These are phyloP conservation scores for Syzygium syzygioides DNA, from an alignment of 441 rosid species.

Conservation along the genomic window DNA sequence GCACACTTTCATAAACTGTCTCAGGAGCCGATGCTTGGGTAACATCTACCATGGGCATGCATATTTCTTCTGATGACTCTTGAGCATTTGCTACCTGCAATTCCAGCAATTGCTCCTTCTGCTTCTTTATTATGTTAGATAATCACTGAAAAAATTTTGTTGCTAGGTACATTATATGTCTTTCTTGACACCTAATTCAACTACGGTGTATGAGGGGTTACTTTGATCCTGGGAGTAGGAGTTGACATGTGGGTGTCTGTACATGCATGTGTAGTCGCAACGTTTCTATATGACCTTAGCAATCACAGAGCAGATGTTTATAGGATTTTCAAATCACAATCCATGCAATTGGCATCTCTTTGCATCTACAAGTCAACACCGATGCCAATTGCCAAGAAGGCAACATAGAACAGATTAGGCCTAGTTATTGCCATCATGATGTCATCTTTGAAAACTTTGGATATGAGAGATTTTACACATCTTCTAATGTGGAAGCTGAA, in stretches of 20 bases:
- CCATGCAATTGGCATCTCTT: background rate
- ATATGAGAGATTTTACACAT: background rate
- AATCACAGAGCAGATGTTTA: background rate
- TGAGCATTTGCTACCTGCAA: background rate
- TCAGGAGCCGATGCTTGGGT: background rate
- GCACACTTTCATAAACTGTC: background rate
- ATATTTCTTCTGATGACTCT: background rate
- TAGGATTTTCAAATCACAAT: background rate
- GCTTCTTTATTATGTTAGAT: background rate
- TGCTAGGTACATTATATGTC: background rate
- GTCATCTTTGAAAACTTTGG: background rate
- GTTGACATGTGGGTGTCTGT: background rate
- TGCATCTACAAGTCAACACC: background rate
- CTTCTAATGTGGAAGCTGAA: background rate
- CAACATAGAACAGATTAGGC: background rate
- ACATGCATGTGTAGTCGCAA: background rate
- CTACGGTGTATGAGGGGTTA: background rate
- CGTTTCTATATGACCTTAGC: background rate
- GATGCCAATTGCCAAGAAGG: background rate
- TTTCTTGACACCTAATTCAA: background rate
- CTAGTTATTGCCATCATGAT: background rate
- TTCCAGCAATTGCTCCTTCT: background rate
- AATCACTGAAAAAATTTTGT: background rate
- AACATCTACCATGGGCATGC: background rate
- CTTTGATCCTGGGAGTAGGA: background rate